These are phyloP conservation scores for Xylariaceae sp. DNA, from an alignment of 2,329 filamentous ascomycete genomes.

Conservation along the genomic window DNA sequence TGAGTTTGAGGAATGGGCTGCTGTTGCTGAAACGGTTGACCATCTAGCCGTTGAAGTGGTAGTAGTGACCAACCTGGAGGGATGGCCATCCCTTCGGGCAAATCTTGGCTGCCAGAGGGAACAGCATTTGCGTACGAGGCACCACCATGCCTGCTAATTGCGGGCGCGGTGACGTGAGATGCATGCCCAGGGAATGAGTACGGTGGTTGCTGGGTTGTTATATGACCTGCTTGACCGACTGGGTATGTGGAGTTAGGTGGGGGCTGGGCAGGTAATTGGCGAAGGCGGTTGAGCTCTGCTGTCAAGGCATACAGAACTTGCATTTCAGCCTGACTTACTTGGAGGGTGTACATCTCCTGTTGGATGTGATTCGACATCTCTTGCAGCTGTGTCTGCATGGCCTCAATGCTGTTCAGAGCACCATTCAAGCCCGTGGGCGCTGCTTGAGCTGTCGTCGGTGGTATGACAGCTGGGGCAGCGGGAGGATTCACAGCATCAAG, in stretches of 20 bases:
- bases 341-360: conserved; percentile 61
- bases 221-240: conserved; percentile 19
- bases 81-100: conserved; percentile 61
- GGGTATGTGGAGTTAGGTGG: conserved; percentile 16
- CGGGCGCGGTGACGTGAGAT: conserved; percentile 37
- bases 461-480: conserved; percentile 12
- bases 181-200: conserved; percentile 24
- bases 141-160: conserved; percentile 46
- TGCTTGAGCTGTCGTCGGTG: conserved; percentile 7
- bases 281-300: conserved; percentile 62
- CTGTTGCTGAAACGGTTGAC: conserved; percentile 22
- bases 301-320: conserved; percentile 64
- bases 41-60: conserved; percentile 54
- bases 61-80: conserved; percentile 63
- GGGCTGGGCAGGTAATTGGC: conserved; percentile 43
- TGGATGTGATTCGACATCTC: conserved; percentile 66
- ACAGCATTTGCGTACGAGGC: conserved; percentile 47
- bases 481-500: conserved; percentile 28
- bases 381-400: conserved; percentile 57
- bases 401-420: conserved; percentile 21
- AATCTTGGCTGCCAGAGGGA: conserved; percentile 55
- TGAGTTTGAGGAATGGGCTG: conserved; percentile 14
- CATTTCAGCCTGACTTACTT: conserved; percentile 63
- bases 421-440: conserved; percentile 5
- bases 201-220: conserved; percentile 15